phyloP scores from a whole-genome alignment of 768 basidiomycete genomes.

The Amanita thiersii region DNA sequence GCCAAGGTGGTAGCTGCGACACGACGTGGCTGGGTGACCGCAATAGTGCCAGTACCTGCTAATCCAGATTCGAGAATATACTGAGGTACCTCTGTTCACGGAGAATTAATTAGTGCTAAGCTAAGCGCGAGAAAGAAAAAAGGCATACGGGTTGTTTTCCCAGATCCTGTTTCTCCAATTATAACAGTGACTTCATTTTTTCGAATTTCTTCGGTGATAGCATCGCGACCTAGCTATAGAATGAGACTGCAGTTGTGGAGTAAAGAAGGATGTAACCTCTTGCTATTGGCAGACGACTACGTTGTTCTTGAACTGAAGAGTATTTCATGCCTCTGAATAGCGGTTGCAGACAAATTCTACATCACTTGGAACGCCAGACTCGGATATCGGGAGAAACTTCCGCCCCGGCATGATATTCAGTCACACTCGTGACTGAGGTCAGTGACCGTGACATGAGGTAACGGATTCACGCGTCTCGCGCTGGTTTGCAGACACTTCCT shows the following conservation, averaged over 20 bases:
- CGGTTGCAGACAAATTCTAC: too few species aligned
- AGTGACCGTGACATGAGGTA: not conserved
- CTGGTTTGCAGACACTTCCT: conserved; percentile 5
- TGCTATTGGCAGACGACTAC: conserved; percentile 70
- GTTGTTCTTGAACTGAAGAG: conserved; percentile 52
- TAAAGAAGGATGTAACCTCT: conserved; percentile 36
- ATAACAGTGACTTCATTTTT: conserved; percentile 83
- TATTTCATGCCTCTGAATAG: conserved; percentile 15
- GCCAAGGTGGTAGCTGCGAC: conserved; percentile 97
- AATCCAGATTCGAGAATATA: conserved; percentile 83
- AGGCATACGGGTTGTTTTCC: conserved; percentile 93
- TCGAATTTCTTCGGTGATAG: conserved; percentile 62
- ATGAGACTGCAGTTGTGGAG: not conserved
- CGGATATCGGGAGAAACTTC: too few species aligned
- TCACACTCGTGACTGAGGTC: too few species aligned
- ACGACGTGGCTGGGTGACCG: conserved; percentile 89
- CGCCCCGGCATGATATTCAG: too few species aligned
- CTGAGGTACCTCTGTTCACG: conserved; percentile 81
- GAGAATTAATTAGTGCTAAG: conserved; percentile 1
- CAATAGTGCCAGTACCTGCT: conserved; percentile 66
- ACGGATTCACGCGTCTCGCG: conserved; percentile 6
- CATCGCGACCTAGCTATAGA: conserved; percentile 54
- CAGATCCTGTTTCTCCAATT: conserved; percentile 95
- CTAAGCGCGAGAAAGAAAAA: not conserved
- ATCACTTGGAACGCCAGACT: too few species aligned